These are phyloP conservation scores for Kluyveromyces sp. DNA, from an alignment of 1,139 yeast species.

Conservation along the genomic window DNA sequence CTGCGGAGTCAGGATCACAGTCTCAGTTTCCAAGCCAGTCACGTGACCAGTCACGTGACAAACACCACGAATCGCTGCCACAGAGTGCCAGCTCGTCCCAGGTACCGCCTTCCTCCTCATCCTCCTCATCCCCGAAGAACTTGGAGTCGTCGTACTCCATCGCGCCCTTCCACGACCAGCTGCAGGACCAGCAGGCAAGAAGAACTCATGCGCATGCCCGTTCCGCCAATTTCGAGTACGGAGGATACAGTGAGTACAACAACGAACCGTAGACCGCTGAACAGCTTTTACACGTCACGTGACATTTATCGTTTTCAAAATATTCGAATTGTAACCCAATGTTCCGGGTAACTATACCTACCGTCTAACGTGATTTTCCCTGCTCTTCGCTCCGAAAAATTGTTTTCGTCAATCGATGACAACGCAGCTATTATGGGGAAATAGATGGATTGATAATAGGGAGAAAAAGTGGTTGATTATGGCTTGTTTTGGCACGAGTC, in stretches of 20 bases:
- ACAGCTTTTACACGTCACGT: too few relatives aligned
- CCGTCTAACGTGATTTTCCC: too few relatives aligned
- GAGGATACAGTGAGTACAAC: conserved; percentile 35
- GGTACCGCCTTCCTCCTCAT: too few relatives aligned
- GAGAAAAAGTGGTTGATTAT: background rate
- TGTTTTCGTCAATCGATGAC: background rate
- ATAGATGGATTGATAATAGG: background rate
- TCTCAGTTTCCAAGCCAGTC: background rate
- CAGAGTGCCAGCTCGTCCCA: too few relatives aligned
- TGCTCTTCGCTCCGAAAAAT: background rate
- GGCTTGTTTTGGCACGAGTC: background rate
- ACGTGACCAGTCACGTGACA: conserved; percentile 11
- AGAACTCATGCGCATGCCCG: background rate
- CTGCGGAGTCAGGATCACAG: background rate
- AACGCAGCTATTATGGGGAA: background rate
- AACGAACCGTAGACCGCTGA: conserved; percentile 9
- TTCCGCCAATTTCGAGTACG: conserved; percentile 27
- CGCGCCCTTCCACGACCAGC: too few relatives aligned
- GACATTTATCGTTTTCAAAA: too few relatives aligned
- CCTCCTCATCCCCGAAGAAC: too few relatives aligned
- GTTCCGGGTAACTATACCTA: too few relatives aligned
- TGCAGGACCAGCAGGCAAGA: conserved; percentile 9
- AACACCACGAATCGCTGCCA: too few relatives aligned
- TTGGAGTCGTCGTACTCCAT: too few relatives aligned
- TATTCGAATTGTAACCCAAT: too few relatives aligned